Conservation (phyloP, 2,329 filamentous ascomycete genomes). For the Botrytis byssoidea region DNA sequence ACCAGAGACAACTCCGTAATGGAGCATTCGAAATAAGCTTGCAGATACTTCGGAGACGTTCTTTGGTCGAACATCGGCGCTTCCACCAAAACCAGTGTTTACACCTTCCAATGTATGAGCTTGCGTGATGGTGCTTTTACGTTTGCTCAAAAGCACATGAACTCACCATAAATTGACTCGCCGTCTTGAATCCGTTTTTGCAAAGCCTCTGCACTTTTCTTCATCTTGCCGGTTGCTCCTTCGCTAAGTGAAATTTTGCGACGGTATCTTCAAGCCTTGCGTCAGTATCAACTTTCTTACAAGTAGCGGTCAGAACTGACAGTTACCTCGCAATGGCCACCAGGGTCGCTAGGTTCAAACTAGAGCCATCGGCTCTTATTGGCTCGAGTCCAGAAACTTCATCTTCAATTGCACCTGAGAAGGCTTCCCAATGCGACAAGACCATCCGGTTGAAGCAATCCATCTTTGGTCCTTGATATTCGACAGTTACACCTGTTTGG, state of each 20-base stretch:
- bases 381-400: background rate
- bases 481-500: background rate
- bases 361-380: background rate
- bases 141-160: background rate
- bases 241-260: background rate
- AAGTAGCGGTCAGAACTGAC: background rate
- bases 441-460: background rate
- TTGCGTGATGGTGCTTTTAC: background rate
- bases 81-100: background rate
- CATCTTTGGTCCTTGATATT: background rate
- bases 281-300: background rate
- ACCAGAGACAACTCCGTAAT: background rate
- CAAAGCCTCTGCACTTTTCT: background rate
- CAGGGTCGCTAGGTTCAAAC: background rate
- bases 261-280: background rate
- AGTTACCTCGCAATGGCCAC: background rate
- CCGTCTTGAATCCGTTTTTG: background rate
- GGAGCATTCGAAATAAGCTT: background rate
- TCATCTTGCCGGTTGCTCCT: background rate
- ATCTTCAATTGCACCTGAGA: background rate
- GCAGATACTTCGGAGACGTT: background rate
- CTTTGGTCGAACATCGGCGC: background rate
- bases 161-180: background rate
- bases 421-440: background rate
- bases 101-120: background rate